Evolutionary conservation across 495 filamentous ascomycete species (phyloP), one percentile per base, ranked within the genome.

Genomic region (Aspergillus avenaceus): DNA sequence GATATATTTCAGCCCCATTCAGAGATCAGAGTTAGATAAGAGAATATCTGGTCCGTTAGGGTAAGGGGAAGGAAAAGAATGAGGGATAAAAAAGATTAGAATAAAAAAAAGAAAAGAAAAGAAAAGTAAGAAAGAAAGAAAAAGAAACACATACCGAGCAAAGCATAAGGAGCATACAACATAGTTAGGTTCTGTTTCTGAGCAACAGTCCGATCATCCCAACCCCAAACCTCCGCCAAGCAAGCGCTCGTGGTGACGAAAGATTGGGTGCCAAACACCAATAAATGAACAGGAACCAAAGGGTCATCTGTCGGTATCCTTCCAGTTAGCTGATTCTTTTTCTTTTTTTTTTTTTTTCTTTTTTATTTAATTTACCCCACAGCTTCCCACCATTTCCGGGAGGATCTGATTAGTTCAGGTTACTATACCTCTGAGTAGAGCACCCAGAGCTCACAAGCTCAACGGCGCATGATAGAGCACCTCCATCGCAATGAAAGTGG

Each of bases 231-330:
- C 36, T 83, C 81, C 8, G 74, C 70, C 24, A 88, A 77, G 67
- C 88, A 95, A 4, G 83, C 79, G 4, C 79, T 52, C 0, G 90
- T 88, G 0, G 90, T 91, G 48, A 95, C 55, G 29, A 80, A 83
- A 8, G 84, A 83, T 62, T 90, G 78, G 19, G 84, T 59, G 0
- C 81, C 84, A 54, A 84, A 92, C 3, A 85, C 64, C 12, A 95
- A 74, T 1, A 93, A 68, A 12, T 86, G 73, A 1, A 92, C 79
- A 45, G 75, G 86, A 52, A 77, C 49, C 37, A 73, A 76, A 53
- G 76, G 78, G 58, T 81, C 71, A 59, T 83, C 84, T 86, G 28
- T 52, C 5, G 32, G 26, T n/a, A 36, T 32, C 24, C 31, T 38
- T 18, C 45, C 29, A 44, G 38, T 27, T 40, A 38, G 34, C 34